Conservation (phyloP, 2,329 filamentous ascomycete genomes). For the Lomentospora prolificans region DNA sequence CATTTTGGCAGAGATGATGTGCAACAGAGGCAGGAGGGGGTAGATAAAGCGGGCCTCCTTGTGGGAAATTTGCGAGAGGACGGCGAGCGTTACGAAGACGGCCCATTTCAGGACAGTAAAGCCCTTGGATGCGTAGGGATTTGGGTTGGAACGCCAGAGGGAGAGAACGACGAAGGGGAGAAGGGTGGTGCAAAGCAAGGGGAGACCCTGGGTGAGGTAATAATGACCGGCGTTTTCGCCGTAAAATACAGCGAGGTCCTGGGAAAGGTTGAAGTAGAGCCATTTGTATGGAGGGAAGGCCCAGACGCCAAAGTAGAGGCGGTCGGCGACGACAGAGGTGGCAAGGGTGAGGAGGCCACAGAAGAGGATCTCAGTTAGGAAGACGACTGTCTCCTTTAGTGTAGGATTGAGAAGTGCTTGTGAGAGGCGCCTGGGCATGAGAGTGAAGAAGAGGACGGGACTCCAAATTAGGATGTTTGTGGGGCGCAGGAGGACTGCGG, state of each 20-base stretch:
- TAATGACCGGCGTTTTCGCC: slow-evolving; percentile 87
- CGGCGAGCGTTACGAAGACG: slow-evolving; percentile 47
- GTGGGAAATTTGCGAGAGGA: slow-evolving; percentile 74
- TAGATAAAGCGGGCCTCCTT: slow-evolving; percentile 98
- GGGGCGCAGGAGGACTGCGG: slow-evolving; percentile 77
- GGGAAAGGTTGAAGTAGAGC: slow-evolving; percentile 81
- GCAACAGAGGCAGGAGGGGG: slow-evolving; percentile 77
- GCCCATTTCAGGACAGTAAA: slow-evolving; percentile 41
- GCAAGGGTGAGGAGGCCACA: slow-evolving; percentile 54
- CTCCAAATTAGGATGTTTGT: slow-evolving; percentile 86
- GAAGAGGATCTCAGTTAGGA: slow-evolving; percentile 53
- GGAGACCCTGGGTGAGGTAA: slow-evolving; percentile 82
- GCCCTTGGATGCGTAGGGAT: slow-evolving; percentile 18
- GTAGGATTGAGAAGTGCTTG: slow-evolving; percentile 21
- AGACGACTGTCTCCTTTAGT: slow-evolving; percentile 32
- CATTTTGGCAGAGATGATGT: slow-evolving; percentile 64
- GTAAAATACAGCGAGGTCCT: slow-evolving; percentile 86
- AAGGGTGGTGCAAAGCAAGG: slow-evolving; percentile 73
- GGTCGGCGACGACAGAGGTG: slow-evolving; percentile 59
- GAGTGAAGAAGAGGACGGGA: slow-evolving; percentile 41
- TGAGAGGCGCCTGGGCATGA: slow-evolving; percentile 28
- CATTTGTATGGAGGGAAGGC: slow-evolving; percentile 82
- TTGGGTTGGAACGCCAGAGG: slow-evolving; percentile 36
- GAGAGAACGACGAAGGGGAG: slow-evolving; percentile 66
- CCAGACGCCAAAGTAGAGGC: slow-evolving; percentile 73